Evolutionary conservation across 805 yeast genomes (phyloP).

Genomic region (Saturnispora sanitii): DNA sequence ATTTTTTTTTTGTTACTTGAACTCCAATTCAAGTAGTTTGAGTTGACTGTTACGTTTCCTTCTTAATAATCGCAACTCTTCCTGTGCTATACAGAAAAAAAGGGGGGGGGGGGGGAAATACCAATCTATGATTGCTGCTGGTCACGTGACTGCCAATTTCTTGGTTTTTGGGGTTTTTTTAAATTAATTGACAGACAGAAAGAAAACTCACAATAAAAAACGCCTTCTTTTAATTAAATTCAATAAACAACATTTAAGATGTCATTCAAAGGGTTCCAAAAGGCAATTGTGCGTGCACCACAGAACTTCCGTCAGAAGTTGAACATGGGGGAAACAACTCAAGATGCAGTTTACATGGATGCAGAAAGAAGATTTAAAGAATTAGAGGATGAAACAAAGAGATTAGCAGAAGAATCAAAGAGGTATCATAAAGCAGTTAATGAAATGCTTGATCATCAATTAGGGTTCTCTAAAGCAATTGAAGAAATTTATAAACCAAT

Average conservation of each 20-base stretch:
- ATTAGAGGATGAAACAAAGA: constrained; percentile 80
- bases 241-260: constrained; percentile 35
- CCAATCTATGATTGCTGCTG: too few relatives aligned
- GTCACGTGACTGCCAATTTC: too few relatives aligned
- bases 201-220: not conserved
- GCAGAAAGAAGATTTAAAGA: constrained; percentile 96
- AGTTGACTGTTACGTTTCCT: too few relatives aligned
- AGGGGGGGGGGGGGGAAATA: too few relatives aligned
- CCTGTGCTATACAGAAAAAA: too few relatives aligned
- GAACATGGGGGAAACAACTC: constrained; percentile 73
- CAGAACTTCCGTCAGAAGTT: constrained; percentile 84
- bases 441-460: constrained; percentile 87
- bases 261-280: constrained; percentile 85
- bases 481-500: constrained; percentile 96
- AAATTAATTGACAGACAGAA: not conserved
- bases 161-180: too few relatives aligned
- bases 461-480: constrained; percentile 90
- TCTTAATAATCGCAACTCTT: too few relatives aligned
- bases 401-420: constrained; percentile 80
- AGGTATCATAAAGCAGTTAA: constrained; percentile 86
- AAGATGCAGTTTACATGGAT: constrained; percentile 83
- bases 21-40: too few relatives aligned
- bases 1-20: too few relatives aligned
- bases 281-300: constrained; percentile 79
- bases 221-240: not conserved